phyloP scores from a whole-genome alignment of 2,329 filamentous ascomycete genomes.

The Arthrobotrys sinensis region DNA sequence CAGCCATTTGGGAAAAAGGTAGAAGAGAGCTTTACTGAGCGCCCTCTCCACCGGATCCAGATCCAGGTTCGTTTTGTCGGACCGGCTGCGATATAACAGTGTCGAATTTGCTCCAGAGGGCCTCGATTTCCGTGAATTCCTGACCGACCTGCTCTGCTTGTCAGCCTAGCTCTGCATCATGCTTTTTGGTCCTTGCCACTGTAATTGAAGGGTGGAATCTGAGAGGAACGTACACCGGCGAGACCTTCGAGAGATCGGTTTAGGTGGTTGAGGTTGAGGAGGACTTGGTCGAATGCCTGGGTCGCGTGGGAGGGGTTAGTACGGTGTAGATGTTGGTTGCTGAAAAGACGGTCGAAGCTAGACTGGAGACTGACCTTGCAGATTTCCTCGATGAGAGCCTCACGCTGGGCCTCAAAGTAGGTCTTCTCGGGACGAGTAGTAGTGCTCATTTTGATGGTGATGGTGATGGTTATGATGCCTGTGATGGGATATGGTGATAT shows the following conservation, averaged over 20 bases:
- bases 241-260: conserved; percentile 59
- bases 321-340: neutral
- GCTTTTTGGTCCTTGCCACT: no score
- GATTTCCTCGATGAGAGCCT: conserved; percentile 58
- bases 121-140: conserved; percentile 59
- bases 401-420: conserved; percentile 57
- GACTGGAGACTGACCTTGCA: conserved; percentile 45
- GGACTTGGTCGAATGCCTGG: conserved; percentile 60
- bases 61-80: conserved; percentile 15
- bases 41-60: conserved; percentile 40
- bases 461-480: neutral
- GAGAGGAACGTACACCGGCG: conserved; percentile 41
- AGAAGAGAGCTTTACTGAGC: conserved; percentile 26
- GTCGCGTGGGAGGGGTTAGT: neutral
- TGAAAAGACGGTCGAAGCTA: neutral
- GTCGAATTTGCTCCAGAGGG: conserved; percentile 60
- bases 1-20: neutral
- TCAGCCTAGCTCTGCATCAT: neutral
- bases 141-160: conserved; percentile 45
- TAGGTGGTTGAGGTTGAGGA: conserved; percentile 60
- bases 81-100: conserved; percentile 48
- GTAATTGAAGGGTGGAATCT: no score
- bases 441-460: conserved; percentile 41
- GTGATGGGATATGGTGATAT: neutral
- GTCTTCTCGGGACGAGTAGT: conserved; percentile 51